Conservation (phyloP, 108 stramenopile genomes). For the Cyclotella choctawhatcheeana region DNA sequence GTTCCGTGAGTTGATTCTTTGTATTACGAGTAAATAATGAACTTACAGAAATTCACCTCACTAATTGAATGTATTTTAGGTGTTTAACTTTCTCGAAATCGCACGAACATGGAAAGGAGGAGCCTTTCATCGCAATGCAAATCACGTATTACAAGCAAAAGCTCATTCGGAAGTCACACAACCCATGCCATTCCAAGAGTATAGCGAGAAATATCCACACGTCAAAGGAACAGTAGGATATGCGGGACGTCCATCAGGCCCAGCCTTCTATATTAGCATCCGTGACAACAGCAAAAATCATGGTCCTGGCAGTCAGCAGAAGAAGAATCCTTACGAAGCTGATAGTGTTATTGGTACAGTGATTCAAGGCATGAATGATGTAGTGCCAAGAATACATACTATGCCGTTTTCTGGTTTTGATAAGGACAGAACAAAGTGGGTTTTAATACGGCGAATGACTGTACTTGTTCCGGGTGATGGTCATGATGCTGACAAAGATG, state of each 20-base stretch:
- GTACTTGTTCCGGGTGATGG: conserved; percentile 53
- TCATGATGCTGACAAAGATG: conserved; percentile 15
- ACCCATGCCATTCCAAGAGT: conserved; percentile 90
- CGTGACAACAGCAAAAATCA: conserved; percentile 79
- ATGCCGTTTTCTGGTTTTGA: conserved; percentile 64
- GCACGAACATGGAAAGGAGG: conserved; percentile 73
- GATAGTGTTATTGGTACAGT: conserved; percentile 89
- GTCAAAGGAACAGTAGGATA: conserved; percentile 82
- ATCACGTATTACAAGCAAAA: conserved; percentile 82
- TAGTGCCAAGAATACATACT: conserved; percentile 62
- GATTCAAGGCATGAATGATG: conserved; percentile 69
- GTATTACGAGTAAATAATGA: neutral
- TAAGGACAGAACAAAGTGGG: conserved; percentile 54
- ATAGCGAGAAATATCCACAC: conserved; percentile 78
- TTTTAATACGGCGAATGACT: conserved; percentile 61
- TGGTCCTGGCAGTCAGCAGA: conserved; percentile 83
- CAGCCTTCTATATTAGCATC: conserved; percentile 82
- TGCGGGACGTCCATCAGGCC: conserved; percentile 86
- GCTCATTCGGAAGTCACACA: conserved; percentile 35
- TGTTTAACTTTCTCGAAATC: conserved; percentile 84
- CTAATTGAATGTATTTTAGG: conserved; percentile 5
- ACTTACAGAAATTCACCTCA: neutral
- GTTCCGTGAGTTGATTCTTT: conserved; percentile 42
- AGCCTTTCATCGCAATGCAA: conserved; percentile 83
- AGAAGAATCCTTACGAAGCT: conserved; percentile 89